A percentile compares a stretch with the other conserved stretches of the same genome.
Conservation (phyloP, 2,329 filamentous ascomycete species). For the Cladosporium oxysporum region DNA sequence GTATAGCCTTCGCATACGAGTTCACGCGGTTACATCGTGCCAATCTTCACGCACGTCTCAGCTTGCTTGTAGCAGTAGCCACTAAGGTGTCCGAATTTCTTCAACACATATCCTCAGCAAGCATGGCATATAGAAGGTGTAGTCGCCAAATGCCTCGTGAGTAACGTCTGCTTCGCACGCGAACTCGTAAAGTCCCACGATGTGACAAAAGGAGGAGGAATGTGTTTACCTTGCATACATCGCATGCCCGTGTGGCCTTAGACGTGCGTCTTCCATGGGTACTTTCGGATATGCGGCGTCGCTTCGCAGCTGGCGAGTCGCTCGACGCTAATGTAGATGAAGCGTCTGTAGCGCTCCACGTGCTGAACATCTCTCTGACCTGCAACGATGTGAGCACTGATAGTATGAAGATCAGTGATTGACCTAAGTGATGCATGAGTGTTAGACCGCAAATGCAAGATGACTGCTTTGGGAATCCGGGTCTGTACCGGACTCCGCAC, state of each 20-base stretch:
- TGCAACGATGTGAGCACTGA: background rate
- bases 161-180: background rate
- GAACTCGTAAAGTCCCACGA: background rate
- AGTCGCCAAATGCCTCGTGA: background rate
- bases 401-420: background rate
- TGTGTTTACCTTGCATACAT: constrained; percentile 12
- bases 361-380: background rate
- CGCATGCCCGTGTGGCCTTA: constrained; percentile 18
- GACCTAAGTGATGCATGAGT: background rate
- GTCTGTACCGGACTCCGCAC: background rate
- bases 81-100: too few relatives aligned
- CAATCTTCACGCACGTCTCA: too few relatives aligned
- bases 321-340: background rate
- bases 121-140: too few relatives aligned
- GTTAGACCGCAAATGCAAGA: background rate
- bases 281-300: background rate
- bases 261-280: constrained; percentile 6
- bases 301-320: constrained; percentile 7
- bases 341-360: constrained; percentile 7
- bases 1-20: background rate
- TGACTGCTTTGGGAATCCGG: constrained; percentile 7
- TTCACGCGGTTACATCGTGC: background rate
- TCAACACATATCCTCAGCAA: too few relatives aligned
- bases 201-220: background rate
- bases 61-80: too few relatives aligned